A percentile compares a stretch with the other conserved stretches of the same genome.
Conservation (phyloP, 768 basidiomycete genomes). For the Gymnopilus junonius region DNA sequence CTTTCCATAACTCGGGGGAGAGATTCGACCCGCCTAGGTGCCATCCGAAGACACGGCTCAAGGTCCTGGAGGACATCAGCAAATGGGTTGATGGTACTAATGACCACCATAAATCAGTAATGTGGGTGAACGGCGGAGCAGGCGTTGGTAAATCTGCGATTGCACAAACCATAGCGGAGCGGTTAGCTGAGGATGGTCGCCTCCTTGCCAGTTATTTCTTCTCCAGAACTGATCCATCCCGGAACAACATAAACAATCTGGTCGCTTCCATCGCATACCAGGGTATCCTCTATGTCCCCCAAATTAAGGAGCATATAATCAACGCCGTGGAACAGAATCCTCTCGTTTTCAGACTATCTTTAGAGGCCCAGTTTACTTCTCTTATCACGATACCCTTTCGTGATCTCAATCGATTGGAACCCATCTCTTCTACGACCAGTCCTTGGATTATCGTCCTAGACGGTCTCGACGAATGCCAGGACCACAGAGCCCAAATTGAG, state of each 20-base stretch:
- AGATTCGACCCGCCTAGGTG: conserved; percentile 12
- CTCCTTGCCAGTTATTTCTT: background rate
- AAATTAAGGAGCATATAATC: background rate
- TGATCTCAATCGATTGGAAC: background rate
- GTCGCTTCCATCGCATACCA: conserved; percentile 14
- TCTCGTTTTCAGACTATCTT: conserved; percentile 5
- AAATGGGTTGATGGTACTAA: conserved; percentile 2
- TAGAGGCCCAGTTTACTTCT: conserved; percentile 2
- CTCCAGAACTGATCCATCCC: background rate
- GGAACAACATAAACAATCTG: conserved; percentile 5
- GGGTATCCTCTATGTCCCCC: background rate
- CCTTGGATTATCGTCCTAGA: conserved; percentile 10
- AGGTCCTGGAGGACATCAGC: conserved; percentile 7
- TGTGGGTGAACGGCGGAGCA: conserved; percentile 15
- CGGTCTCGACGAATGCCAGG: conserved; percentile 17
- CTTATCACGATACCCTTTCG: conserved; percentile 2
- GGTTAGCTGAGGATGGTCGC: background rate
- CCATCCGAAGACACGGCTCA: conserved; percentile 13
- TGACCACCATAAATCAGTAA: background rate
- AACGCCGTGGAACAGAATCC: conserved; percentile 6
- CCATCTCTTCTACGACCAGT: too few species aligned
- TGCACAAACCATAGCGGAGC: background rate
- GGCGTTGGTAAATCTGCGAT: conserved; percentile 16
- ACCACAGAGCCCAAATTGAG: background rate
- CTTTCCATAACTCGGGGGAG: conserved; percentile 8